Evolutionary conservation across 208 protist species (phyloP), one percentile per base, ranked within the genome.

Genomic region (Blastocrithidia nonstop): DNA sequence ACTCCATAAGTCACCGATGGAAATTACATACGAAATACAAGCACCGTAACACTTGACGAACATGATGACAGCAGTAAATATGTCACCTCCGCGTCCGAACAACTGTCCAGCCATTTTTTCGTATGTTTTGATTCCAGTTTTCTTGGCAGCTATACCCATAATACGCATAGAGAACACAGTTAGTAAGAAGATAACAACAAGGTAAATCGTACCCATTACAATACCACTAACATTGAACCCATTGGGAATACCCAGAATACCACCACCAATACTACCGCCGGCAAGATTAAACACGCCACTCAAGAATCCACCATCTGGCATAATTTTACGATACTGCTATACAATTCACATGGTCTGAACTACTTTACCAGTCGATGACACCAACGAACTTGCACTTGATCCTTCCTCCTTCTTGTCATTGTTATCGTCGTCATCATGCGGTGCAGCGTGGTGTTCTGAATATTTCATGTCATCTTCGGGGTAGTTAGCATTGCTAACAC

Each of bases 11-110:
- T 79, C 71, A 21, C 53, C 22, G 3, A 86, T 52, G 24, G 55
- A 76, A 44, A 83, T 76, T 6, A 88, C 66, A 45, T 83, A 88
- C 11, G 75, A 62, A 17, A 88, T 56, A 29, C 67, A 79, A n/a
- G 71, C 69, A 36, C 75, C 75, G 20, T 79, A 75, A 45, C 79
- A 86, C 39, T 76, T 82, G 21, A 82, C 15, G 39, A 82, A 74
- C 62, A 83, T 86, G 39, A 83, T 65, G 22, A 71, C 45, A 8
- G 61, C 69, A 0, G 57, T 54, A 46, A 89, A 79, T 45, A 67
- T 53, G 44, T 80, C 75, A 9, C 56, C 61, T 19, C 66, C 60
- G 1, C 27, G 35, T 15, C 71, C 73, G 24, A 82, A 74, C 8
- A 88, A 56, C 22, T 55, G 22, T 6, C 61, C 58, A 6, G 55